Conservation (phyloP, 306 rosid species). For the Quercus wislizeni region DNA sequence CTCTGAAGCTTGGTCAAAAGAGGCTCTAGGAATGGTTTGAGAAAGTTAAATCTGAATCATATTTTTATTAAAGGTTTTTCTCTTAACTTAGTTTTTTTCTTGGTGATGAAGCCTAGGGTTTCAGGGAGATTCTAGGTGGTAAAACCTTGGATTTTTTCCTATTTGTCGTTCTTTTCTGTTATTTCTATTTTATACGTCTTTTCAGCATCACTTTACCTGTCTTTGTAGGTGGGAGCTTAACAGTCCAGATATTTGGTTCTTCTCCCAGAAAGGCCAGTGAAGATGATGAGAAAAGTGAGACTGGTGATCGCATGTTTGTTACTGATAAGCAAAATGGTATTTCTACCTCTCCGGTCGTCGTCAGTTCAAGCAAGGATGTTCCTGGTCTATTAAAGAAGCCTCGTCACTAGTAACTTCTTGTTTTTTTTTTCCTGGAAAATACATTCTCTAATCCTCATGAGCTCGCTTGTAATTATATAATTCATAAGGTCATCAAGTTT, state of each 20-base stretch:
- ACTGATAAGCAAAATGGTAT: slow-evolving; percentile 29
- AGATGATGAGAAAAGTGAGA: slow-evolving; percentile 27
- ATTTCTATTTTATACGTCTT: too few relatives aligned
- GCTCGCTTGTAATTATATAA: not conserved
- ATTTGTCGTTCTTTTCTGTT: too few relatives aligned
- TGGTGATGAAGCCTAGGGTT: too few relatives aligned
- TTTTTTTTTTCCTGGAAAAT: not conserved
- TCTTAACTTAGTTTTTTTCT: too few relatives aligned
- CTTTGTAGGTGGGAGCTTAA: slow-evolving; percentile 60
- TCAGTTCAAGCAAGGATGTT: slow-evolving; percentile 35
- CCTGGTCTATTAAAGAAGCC: slow-evolving; percentile 32
- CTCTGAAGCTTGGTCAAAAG: too few relatives aligned
- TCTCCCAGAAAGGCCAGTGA: slow-evolving; percentile 27
- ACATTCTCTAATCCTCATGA: too few relatives aligned
- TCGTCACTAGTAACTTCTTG: not conserved
- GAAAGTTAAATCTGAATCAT: too few relatives aligned
- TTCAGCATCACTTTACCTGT: not conserved
- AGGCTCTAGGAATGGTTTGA: too few relatives aligned
- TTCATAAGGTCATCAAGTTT: not conserved
- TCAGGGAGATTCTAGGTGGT: too few relatives aligned
- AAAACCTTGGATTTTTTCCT: too few relatives aligned
- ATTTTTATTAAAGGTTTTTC: too few relatives aligned
- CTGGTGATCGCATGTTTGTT: slow-evolving; percentile 19
- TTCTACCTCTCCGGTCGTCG: slow-evolving; percentile 37
- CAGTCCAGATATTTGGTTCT: slow-evolving; percentile 61